These are phyloP conservation scores for Aureobasidium lini DNA, from an alignment of 2,329 filamentous ascomycete species.

Conservation along the genomic window DNA sequence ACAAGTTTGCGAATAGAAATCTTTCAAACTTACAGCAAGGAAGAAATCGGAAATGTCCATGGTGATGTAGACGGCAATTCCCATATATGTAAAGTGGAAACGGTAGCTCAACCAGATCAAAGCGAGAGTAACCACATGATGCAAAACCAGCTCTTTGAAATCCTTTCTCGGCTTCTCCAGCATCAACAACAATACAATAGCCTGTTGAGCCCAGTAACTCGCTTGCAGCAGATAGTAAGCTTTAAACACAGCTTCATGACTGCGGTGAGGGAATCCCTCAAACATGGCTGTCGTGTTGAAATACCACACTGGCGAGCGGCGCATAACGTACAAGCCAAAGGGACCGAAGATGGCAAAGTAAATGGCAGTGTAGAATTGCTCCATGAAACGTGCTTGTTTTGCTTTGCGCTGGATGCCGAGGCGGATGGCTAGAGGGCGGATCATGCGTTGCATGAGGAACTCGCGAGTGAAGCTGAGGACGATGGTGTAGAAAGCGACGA, in stretches of 20 bases:
- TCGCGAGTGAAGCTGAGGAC: slow-evolving; percentile 90
- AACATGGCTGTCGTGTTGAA: slow-evolving; percentile 91
- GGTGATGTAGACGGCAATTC: slow-evolving; percentile 85
- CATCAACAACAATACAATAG: slow-evolving; percentile 75
- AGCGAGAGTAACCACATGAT: slow-evolving; percentile 81
- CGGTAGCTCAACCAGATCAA: slow-evolving; percentile 84
- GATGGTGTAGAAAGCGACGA: slow-evolving; percentile 82
- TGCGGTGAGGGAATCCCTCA: slow-evolving; percentile 74
- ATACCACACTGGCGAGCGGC: slow-evolving; percentile 85
- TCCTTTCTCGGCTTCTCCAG: slow-evolving; percentile 93
- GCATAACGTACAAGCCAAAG: slow-evolving; percentile 85
- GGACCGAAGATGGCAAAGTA: slow-evolving; percentile 83
- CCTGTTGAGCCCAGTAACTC: slow-evolving; percentile 92
- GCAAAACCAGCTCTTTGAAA: slow-evolving; percentile 84
- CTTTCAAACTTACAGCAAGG: slow-evolving; percentile 61
- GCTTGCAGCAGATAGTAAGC: slow-evolving; percentile 94
- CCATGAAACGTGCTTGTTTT: slow-evolving; percentile 90
- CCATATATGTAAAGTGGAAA: slow-evolving; percentile 96
- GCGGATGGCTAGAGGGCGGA: slow-evolving; percentile 65
- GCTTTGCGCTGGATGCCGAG: slow-evolving; percentile 62
- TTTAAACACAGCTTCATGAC: slow-evolving; percentile 77
- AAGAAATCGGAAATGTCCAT: slow-evolving; percentile 96
- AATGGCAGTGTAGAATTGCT: slow-evolving; percentile 87
- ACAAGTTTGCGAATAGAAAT: background rate
- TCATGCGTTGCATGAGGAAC: slow-evolving; percentile 87